Evolutionary conservation across 306 rosid genomes (phyloP).

Genomic region (Cucurbita maxima): DNA sequence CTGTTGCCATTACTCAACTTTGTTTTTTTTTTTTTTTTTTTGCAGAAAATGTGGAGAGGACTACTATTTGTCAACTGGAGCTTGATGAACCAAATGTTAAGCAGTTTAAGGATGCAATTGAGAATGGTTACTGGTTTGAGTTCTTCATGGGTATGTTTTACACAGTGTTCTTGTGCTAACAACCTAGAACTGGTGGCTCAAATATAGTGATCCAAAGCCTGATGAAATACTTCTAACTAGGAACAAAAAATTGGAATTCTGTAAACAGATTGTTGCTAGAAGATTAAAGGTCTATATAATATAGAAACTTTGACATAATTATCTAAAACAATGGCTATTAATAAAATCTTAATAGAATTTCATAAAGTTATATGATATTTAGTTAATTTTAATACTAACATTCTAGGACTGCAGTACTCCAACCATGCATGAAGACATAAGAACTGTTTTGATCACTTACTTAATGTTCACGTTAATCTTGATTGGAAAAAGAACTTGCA

Average conservation of each 20-base stretch:
- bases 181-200: not conserved
- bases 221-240: not conserved
- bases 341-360: not conserved
- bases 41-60: constrained; percentile 67
- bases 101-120: constrained; percentile 90
- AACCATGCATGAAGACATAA: not conserved
- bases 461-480: not conserved
- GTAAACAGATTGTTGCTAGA: not conserved
- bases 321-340: not conserved
- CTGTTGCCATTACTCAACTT: not conserved
- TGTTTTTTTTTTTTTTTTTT: constrained; percentile 7
- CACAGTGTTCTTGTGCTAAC: not conserved
- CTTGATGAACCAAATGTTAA: constrained; percentile 55
- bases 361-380: not conserved
- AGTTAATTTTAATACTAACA: not conserved
- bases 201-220: not conserved
- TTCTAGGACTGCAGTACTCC: not conserved
- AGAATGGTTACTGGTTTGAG: constrained; percentile 87
- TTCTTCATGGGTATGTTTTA: constrained; percentile 84
- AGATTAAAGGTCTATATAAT: not conserved
- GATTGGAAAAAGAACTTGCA: not conserved
- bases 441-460: not conserved
- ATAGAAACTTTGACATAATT: not conserved
- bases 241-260: not conserved
- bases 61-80: constrained; percentile 41